Base-by-base conservation (phyloP, 768 basidiomycete species). In the Saitozyma sp. region DNA sequence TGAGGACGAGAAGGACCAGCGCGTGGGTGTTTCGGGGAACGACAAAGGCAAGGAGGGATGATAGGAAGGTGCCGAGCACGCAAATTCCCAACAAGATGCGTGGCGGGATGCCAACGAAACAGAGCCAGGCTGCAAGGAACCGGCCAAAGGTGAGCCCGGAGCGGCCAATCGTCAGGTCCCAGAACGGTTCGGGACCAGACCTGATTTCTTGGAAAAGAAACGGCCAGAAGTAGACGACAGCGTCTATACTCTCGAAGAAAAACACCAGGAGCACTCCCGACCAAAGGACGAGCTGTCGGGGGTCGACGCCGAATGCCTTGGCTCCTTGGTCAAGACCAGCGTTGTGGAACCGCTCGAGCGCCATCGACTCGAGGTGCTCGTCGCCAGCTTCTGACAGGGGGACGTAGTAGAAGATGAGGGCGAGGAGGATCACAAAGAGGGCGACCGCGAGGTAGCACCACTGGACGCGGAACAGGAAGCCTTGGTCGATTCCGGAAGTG, bases 371-470 rank as follows among this genome's bases (percentile, higher is more conserved):
- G 20, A 78, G 64, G 20, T 74, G 71, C 9, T 68, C 71, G 50
- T 78, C 72, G 7, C 54, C 54, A 0, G 68, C 75, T 54, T 76
- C 75, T 11, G 67, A 64, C 16, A 78, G 58, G 1, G 69, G 69
- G 45, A 74, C 69, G 60, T 78, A 78, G 63, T 69, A 75, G 65
- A 75, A 78, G 29, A 74, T 58, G 6, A 73, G 66, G 9, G 75
- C 75, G 8, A 78, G 65, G 20, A 63, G 50, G 41, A 74, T 63
- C 11, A 71, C 77, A 42, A 76, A 76, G 0, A 78, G 58, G 6
- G 73, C 66, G 1, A 78, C 67, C 14, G 71, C 73, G 46, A 78
- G 64, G 54, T 78, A 78, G 48, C 68, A 73, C 75, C 75, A 78
- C 59, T 78, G 75, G 6, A 74, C 69, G 13, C 70, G 64, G 67